Conservation (phyloP, 495 filamentous ascomycete species). For the Hyaloscypha hepaticicola region DNA sequence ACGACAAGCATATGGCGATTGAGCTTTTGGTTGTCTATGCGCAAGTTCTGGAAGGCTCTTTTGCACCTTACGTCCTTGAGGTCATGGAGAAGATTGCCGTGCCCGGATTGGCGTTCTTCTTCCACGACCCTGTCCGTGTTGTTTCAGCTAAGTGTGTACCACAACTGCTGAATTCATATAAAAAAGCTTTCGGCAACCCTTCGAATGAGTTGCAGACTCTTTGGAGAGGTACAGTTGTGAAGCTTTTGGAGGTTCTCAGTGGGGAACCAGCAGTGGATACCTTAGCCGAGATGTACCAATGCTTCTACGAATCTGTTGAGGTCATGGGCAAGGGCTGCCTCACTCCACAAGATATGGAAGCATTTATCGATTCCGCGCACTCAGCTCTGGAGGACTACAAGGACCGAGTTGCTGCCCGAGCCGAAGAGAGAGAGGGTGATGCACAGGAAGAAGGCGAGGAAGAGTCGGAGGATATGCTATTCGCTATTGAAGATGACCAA, state of each 20-base stretch:
- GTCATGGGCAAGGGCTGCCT: conserved; percentile 85
- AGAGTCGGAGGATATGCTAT: conserved; percentile 73
- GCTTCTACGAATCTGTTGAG: conserved; percentile 98
- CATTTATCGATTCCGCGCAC: conserved; percentile 81
- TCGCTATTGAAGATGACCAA: conserved; percentile 97
- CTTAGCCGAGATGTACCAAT: conserved; percentile 98
- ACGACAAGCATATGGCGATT: conserved; percentile 99
- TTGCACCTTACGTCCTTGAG: conserved; percentile 86
- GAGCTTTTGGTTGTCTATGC: conserved; percentile 97
- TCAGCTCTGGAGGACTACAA: conserved; percentile 91
- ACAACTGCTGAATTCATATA: conserved; percentile 90
- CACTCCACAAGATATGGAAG: conserved; percentile 70
- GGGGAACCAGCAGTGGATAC: conserved; percentile 95
- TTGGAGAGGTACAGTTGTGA: conserved; percentile 84
- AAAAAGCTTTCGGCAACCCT: conserved; percentile 76
- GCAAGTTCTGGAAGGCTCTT: conserved; percentile 85
- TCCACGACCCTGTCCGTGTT: conserved; percentile 96
- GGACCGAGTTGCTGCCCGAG: conserved; percentile 71
- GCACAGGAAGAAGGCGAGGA: conserved; percentile 82
- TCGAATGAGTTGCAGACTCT: conserved; percentile 73
- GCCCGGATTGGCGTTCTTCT: conserved; percentile 95
- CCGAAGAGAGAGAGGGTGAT: conserved; percentile 69
- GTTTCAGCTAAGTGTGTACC: conserved; percentile 94
- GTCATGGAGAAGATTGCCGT: conserved; percentile 97
- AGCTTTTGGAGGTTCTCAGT: conserved; percentile 90